Conservation (phyloP, 2,329 filamentous ascomycete genomes). For the Incumbomyces lentus region DNA sequence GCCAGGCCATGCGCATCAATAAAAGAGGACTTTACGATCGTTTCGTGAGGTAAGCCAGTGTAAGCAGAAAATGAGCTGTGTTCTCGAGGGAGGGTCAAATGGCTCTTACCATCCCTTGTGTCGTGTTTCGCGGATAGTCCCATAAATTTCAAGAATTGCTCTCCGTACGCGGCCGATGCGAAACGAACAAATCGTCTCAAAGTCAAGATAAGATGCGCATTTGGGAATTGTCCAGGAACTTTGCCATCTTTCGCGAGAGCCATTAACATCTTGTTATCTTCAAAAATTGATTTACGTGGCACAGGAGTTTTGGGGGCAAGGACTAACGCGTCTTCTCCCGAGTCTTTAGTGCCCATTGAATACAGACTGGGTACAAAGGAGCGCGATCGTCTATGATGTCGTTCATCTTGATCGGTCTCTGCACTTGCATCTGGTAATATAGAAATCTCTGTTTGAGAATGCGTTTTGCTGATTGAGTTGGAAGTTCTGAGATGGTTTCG, state of each 20-base stretch:
- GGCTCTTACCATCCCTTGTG: conserved; percentile 18
- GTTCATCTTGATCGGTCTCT: conserved; percentile 17
- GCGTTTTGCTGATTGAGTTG: conserved; percentile 33
- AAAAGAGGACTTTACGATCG: conserved; percentile 56
- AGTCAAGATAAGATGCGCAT: conserved; percentile 36
- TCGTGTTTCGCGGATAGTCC: conserved; percentile 18
- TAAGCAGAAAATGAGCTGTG: conserved; percentile 37
- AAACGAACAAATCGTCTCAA: conserved; percentile 38
- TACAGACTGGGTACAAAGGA: conserved; percentile 37
- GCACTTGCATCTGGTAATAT: conserved; percentile 24
- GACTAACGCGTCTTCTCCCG: conserved; percentile 34
- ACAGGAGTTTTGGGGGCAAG: conserved; percentile 29
- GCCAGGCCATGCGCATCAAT: conserved; percentile 55
- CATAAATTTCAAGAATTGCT: conserved; percentile 38
- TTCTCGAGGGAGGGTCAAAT: conserved; percentile 30
- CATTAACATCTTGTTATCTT: conserved; percentile 34
- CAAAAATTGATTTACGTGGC: conserved; percentile 34
- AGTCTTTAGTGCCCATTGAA: conserved; percentile 34
- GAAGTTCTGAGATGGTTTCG: conserved; percentile 33
- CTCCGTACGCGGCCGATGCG: conserved; percentile 38
- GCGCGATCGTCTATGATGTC: conserved; percentile 26
- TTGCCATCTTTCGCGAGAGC: conserved; percentile 34
- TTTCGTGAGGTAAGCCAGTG: conserved; percentile 35
- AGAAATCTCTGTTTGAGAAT: conserved; percentile 31
- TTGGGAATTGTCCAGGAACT: conserved; percentile 36